Conservation (phyloP, 2,329 filamentous ascomycete genomes). For the Huntiella moniliformis region DNA sequence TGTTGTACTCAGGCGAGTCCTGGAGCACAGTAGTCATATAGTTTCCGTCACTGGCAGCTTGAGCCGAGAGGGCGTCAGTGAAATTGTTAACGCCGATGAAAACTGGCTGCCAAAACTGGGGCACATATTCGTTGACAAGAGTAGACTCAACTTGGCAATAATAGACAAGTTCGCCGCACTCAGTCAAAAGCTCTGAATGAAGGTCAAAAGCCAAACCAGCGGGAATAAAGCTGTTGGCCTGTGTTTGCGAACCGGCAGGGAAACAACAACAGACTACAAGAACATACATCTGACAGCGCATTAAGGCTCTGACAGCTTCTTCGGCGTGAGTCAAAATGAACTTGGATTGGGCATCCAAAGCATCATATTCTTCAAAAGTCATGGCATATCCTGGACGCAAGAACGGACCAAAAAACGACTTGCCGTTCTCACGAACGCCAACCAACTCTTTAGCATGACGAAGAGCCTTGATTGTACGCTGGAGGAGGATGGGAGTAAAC, state of each 20-base stretch:
- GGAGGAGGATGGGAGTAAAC: conserved; percentile 63
- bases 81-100: conserved; percentile 13
- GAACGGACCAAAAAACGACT: conserved; percentile 53
- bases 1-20: conserved; percentile 7
- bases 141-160: conserved; percentile 76
- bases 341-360: conserved; percentile 20
- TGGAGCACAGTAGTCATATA: conserved; percentile 2
- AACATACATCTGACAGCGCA: conserved; percentile 58
- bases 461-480: conserved; percentile 51
- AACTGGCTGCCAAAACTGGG: conserved; percentile 40
- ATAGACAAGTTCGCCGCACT: conserved; percentile 59
- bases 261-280: conserved; percentile 10
- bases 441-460: conserved; percentile 50
- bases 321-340: conserved; percentile 47
- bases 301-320: conserved; percentile 55
- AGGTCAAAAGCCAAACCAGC: conserved; percentile 71
- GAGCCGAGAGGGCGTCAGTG: conserved; percentile 2
- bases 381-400: conserved; percentile 27
- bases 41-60: conserved; percentile 1
- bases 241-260: conserved; percentile 1
- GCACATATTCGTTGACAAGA: conserved; percentile 52
- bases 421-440: conserved; percentile 25
- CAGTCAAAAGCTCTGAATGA: conserved; percentile 54
- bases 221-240: conserved; percentile 29
- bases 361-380: conserved; percentile 18